Evolutionary conservation across 176 grass and related monocot species (phyloP).

Genomic region (Triticum dicoccoides): DNA sequence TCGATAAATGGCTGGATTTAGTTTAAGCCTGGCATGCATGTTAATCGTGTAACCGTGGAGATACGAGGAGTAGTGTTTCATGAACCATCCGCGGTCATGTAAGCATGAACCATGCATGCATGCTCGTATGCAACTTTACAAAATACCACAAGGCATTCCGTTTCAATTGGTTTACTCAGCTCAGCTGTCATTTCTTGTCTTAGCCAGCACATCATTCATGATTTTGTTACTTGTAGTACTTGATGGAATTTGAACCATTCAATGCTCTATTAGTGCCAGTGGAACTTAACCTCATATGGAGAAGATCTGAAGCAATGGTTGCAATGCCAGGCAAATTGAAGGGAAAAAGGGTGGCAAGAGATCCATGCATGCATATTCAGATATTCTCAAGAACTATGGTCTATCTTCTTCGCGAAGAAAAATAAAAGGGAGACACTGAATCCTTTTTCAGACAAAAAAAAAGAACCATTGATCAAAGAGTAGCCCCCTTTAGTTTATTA

Average conservation of each 20-base stretch:
- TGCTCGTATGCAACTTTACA: neutral
- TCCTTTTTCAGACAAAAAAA: neutral
- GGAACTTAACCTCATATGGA: neutral
- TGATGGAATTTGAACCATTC: neutral
- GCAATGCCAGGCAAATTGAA: neutral
- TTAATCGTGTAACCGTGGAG: neutral
- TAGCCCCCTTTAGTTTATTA: conserved; percentile 20
- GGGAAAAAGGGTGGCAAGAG: conserved; percentile 13
- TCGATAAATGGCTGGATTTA: conserved; percentile 76
- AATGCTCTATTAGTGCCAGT: neutral
- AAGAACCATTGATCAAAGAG: conserved; percentile 2
- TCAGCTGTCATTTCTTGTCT: conserved; percentile 18
- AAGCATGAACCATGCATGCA: conserved; percentile 4
- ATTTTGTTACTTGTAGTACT: neutral
- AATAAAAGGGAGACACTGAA: neutral
- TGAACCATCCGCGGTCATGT: conserved; percentile 20
- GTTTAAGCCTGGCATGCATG: neutral
- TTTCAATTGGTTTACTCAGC: conserved; percentile 1
- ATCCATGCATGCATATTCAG: conserved; percentile 36
- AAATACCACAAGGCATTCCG: neutral
- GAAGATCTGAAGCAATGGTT: neutral
- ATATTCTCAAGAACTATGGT: conserved; percentile 19
- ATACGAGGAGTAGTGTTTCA: neutral
- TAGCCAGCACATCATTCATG: neutral
- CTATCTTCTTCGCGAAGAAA: neutral